phyloP scores from a whole-genome alignment of 306 rosid species.

The Cucumis melo region DNA sequence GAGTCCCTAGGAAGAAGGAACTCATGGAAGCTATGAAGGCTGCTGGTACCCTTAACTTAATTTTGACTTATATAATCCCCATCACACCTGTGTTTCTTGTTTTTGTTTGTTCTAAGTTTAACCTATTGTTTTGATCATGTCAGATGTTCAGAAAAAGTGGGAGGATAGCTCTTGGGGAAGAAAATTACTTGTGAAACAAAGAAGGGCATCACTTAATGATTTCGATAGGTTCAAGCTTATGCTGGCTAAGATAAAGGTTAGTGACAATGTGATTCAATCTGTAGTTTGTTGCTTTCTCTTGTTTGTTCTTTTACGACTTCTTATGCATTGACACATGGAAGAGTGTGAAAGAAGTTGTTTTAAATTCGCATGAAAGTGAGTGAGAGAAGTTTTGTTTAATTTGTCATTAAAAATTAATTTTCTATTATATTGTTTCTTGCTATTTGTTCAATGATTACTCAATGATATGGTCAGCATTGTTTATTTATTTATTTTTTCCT shows the following conservation, averaged over 20 bases:
- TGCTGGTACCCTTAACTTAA: constrained; percentile 15
- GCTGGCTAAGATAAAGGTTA: constrained; percentile 37
- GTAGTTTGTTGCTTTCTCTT: background rate
- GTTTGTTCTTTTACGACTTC: background rate
- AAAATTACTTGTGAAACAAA: constrained; percentile 32
- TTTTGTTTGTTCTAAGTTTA: background rate
- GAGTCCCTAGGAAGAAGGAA: constrained; percentile 36
- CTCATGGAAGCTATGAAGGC: constrained; percentile 35
- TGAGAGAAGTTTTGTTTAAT: background rate
- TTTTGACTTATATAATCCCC: background rate
- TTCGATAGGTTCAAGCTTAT: constrained; percentile 48
- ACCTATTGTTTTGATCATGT: background rate
- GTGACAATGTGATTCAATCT: background rate
- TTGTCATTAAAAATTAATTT: background rate
- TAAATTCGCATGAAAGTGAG: background rate
- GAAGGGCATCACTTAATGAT: constrained; percentile 34
- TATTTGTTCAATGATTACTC: background rate
- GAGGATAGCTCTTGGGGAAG: constrained; percentile 51
- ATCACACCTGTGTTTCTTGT: background rate
- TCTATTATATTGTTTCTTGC: background rate
- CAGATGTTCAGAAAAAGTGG: constrained; percentile 46
- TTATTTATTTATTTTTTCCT: background rate
- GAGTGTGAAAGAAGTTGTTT: background rate
- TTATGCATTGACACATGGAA: background rate
- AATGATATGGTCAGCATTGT: background rate